Percentiles rank a stretch among this genome's conserved stretches.
These are phyloP conservation scores for Ceratobasidium theobromae DNA, from an alignment of 1,284 basidiomycete species.

Conservation along the genomic window DNA sequence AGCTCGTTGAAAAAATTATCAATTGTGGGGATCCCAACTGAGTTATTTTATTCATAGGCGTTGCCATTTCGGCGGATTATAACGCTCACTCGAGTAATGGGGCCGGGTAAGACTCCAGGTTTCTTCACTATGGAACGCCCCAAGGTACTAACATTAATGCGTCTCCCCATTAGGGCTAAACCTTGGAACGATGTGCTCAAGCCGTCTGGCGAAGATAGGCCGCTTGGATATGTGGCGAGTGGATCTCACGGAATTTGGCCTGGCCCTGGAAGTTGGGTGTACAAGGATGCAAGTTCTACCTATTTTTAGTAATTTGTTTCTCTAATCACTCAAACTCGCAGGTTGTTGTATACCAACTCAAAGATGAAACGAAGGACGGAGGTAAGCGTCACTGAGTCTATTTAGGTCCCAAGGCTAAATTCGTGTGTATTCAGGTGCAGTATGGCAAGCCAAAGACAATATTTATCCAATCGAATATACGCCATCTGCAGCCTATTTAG, in stretches of 20 bases:
- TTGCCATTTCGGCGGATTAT: constrained; percentile 28
- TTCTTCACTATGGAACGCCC: too few species aligned
- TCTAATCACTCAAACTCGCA: not conserved
- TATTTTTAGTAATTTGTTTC: not conserved
- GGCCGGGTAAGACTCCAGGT: not conserved
- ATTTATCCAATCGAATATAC: constrained; percentile 25
- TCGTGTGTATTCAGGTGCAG: not conserved
- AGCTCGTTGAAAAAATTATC: too few species aligned
- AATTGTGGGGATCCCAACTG: not conserved
- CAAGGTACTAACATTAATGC: not conserved
- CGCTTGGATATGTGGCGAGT: constrained; percentile 23
- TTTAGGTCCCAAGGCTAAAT: not conserved
- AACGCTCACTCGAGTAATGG: constrained; percentile 27
- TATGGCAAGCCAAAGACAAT: constrained; percentile 23
- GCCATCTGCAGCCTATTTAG: not conserved
- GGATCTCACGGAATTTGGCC: constrained; percentile 30
- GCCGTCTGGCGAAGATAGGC: constrained; percentile 23
- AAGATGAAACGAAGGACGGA: constrained; percentile 23
- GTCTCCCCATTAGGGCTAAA: not conserved
- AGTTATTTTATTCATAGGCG: not conserved
- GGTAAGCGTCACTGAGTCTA: not conserved
- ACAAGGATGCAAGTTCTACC: not conserved
- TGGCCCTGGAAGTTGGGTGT: not conserved
- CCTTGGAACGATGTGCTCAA: constrained; percentile 28
- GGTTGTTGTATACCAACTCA: constrained; percentile 23